Evolutionary conservation across 75 land plant genomes (phyloP), one percentile per base, ranked within the genome.

Genomic region (Pinus tabuliformis): DNA sequence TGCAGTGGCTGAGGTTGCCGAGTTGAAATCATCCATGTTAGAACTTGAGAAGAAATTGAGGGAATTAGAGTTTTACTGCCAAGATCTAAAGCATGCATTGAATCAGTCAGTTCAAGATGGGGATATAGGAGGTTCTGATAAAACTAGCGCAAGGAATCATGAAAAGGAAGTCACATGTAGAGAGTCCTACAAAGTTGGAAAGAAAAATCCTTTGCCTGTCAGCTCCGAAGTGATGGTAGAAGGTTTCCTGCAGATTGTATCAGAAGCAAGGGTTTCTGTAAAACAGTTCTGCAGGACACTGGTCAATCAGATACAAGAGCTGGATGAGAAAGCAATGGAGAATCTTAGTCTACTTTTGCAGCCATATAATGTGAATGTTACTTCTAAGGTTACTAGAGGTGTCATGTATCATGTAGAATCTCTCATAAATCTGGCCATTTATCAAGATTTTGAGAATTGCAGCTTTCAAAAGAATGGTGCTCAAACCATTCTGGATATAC

Each of bases 361-460:
- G 22, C 91, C 92, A 13, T 77, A 92, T 71, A 87, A 90, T 24
- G 62, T 91, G 62, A 84, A 81, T n/a, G 62, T 83, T 20, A 68
- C 60, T 24, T 76, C 84, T 7, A 85, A 82, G 76, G 75, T 74
- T 82, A 75, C 89, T 42, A 87, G 81, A 73, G 68, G 77, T 2
- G 85, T 82, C 5, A 37, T 83, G 78, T 92, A 92, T 75, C 92
- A 95, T 74, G 75, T 95, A 74, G 98, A 92, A 82, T 87, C 95
- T 17, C 81, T 95, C 28, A 75, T 92, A 75, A 95, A 92, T 83
- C 90, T 90, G 42, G 73, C 83, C 45, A 80, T 95, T 33, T 90
- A 90, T 75, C 88, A 92, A 72, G 92, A 91, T 72, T 95, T 95
- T 72, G 95, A 95, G 87, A 95, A 95, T 76, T 83, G 89, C 73